A percentile compares a stretch with the other conserved stretches of the same genome.
phyloP scores from a whole-genome alignment of 75 land plant genomes.

The Picea sitchensis region DNA sequence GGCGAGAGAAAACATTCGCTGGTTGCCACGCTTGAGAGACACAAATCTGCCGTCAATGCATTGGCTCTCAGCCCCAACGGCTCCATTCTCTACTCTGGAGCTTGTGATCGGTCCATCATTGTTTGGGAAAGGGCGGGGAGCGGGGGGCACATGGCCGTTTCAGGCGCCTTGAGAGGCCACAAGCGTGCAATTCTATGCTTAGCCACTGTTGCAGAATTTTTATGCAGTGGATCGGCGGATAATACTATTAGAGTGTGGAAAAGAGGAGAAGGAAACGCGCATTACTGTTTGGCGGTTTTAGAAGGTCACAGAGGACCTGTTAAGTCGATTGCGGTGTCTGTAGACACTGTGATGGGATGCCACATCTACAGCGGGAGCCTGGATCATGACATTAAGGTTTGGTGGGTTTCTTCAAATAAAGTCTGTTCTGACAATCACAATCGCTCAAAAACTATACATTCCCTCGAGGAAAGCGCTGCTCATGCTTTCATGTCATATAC shows the following conservation, averaged over 20 bases:
- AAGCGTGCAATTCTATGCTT: conserved; percentile 13
- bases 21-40: conserved; percentile 47
- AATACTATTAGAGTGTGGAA: conserved; percentile 28
- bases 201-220: background rate
- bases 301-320: conserved; percentile 61
- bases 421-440: too few species aligned
- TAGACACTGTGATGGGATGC: background rate
- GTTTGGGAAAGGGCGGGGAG: conserved; percentile 66
- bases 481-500: too few species aligned
- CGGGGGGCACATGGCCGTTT: background rate
- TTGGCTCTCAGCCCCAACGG: conserved; percentile 49
- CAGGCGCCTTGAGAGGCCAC: conserved; percentile 12
- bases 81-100: conserved; percentile 16
- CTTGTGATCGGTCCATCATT: conserved; percentile 49
- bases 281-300: conserved; percentile 46
- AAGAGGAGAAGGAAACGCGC: conserved; percentile 18
- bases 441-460: too few species aligned
- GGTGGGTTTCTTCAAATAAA: conserved; percentile 23
- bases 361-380: conserved; percentile 56
- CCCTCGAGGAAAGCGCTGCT: too few species aligned
- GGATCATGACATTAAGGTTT: conserved; percentile 53
- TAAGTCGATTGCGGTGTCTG: conserved; percentile 27
- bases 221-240: conserved; percentile 22
- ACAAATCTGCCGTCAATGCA: conserved; percentile 65
- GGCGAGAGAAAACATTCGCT: conserved; percentile 16